Conservation (phyloP, 352 stramenopile genomes). For the Phytopythium delawarense region DNA sequence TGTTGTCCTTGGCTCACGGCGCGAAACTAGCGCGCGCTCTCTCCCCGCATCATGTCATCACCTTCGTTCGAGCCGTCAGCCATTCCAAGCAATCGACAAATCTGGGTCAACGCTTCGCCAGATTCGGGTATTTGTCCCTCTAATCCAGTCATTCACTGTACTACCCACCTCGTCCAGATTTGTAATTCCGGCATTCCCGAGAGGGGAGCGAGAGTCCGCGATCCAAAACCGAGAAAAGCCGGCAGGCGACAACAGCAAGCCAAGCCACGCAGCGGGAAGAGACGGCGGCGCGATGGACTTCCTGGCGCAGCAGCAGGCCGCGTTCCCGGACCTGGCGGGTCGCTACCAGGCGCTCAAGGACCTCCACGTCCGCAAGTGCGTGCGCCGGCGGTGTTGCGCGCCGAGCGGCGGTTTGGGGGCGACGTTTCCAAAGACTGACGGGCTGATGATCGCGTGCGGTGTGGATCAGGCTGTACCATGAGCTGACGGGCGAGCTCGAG, state of each 20-base stretch:
- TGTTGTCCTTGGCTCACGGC: too few species aligned
- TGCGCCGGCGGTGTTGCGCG: constrained; percentile 1
- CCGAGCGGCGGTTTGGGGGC: neutral
- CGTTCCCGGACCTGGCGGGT: constrained; percentile 90
- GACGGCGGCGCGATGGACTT: constrained; percentile 63
- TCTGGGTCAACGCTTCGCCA: too few species aligned
- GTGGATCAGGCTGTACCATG: constrained; percentile 93
- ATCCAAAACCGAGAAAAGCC: constrained; percentile 3
- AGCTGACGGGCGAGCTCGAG: constrained; percentile 93
- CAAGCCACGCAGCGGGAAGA: neutral
- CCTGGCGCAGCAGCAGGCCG: constrained; percentile 80
- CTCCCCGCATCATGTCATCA: too few species aligned
- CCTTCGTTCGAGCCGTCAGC: too few species aligned
- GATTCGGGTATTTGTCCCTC: too few species aligned
- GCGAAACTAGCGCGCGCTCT: too few species aligned
- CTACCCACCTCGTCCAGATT: too few species aligned
- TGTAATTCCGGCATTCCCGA: too few species aligned
- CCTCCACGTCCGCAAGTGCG: constrained; percentile 88
- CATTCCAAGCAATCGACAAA: too few species aligned
- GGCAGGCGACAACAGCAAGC: too few species aligned
- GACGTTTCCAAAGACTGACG: neutral
- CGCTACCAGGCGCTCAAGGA: constrained; percentile 90
- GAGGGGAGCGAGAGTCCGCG: too few species aligned
- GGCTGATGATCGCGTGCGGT: constrained; percentile 1
- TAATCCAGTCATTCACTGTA: too few species aligned